phyloP scores from a whole-genome alignment of 78 protist genomes.

The Pigoraptor vietnamica region DNA sequence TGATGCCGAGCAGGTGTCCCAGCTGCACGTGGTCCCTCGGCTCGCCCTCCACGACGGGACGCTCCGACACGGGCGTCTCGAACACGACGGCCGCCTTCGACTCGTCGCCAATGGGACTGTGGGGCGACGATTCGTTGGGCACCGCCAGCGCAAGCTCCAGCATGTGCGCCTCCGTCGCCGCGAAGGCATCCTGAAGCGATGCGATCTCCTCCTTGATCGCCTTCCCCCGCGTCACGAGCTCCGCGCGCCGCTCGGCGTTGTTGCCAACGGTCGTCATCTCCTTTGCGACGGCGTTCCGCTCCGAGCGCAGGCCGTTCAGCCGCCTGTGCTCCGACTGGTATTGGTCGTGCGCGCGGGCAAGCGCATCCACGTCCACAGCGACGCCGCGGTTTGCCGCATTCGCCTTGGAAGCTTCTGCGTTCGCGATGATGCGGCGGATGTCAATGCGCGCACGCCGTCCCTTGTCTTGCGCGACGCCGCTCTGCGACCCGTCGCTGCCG shows the following conservation, averaged over 20 bases:
- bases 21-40: background rate
- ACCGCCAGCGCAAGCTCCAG: background rate
- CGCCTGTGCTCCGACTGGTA: background rate
- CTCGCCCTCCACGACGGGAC: background rate
- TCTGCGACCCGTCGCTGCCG: background rate
- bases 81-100: background rate
- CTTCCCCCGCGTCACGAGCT: background rate
- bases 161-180: background rate
- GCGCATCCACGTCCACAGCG: background rate
- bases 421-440: background rate
- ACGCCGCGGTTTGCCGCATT: background rate
- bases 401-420: background rate
- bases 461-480: background rate
- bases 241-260: background rate
- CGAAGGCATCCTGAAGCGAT: background rate
- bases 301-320: background rate
- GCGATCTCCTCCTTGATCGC: background rate
- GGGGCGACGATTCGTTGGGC: constrained; percentile 1
- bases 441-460: background rate
- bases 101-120: background rate
- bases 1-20: background rate
- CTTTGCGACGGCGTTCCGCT: background rate
- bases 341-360: background rate
- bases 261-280: background rate
- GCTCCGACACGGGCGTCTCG: background rate